These are phyloP conservation scores for Stellera chamaejasme DNA, from an alignment of 345 rosid genomes.

Conservation along the genomic window DNA sequence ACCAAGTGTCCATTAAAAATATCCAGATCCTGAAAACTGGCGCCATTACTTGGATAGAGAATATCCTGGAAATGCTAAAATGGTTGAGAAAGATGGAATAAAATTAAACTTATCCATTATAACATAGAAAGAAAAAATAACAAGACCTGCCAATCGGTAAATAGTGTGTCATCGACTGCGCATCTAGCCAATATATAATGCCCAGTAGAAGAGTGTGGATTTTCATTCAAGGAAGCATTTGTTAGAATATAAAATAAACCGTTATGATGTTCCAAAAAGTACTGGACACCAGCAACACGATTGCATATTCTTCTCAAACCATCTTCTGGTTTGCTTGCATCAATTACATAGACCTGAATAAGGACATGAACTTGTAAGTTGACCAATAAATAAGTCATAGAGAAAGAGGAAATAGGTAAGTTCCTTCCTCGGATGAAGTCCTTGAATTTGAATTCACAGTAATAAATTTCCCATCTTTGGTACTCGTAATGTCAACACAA, in stretches of 20 bases:
- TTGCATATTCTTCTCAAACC: constrained; percentile 46
- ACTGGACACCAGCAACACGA: constrained; percentile 58
- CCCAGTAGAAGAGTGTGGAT: constrained; percentile 26
- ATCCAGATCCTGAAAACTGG: constrained; percentile 75
- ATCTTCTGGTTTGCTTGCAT: constrained; percentile 41
- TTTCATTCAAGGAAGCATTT: constrained; percentile 47
- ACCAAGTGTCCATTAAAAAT: constrained; percentile 68
- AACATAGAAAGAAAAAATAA: constrained; percentile 5
- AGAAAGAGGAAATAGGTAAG: constrained; percentile 21
- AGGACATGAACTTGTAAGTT: constrained; percentile 15
- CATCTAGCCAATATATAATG: constrained; percentile 59
- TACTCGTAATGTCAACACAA: constrained; percentile 82
- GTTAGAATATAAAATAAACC: constrained; percentile 69
- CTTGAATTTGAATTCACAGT: constrained; percentile 94
- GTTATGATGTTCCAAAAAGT: constrained; percentile 72
- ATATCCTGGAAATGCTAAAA: constrained; percentile 31
- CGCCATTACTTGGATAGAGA: constrained; percentile 53
- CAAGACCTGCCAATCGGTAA: constrained; percentile 53
- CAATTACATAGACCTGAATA: constrained; percentile 63
- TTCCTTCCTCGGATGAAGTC: constrained; percentile 94
- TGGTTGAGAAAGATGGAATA: not conserved
- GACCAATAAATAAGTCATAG: not conserved
- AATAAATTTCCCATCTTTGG: constrained; percentile 94
- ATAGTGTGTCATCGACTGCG: constrained; percentile 33
- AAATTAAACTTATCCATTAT: not conserved